phyloP scores from a whole-genome alignment of 192 early-diverging fungal genomes.

The Gamsiella multidivaricata region DNA sequence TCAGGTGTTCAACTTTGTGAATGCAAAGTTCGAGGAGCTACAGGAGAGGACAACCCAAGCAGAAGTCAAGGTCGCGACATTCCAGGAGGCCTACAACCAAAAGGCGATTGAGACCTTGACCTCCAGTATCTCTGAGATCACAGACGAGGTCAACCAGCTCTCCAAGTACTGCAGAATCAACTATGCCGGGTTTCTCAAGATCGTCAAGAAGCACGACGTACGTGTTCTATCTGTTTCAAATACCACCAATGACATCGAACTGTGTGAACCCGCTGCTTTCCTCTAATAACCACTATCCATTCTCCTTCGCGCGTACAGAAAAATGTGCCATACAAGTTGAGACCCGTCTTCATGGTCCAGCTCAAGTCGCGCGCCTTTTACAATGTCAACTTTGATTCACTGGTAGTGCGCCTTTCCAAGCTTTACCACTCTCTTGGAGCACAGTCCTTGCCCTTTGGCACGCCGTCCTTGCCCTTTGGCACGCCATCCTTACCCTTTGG shows the following conservation, averaged over 20 bases:
- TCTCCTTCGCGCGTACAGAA: constrained; percentile 13
- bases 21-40: constrained; percentile 80
- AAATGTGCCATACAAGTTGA: constrained; percentile 69
- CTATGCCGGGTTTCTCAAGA: constrained; percentile 89
- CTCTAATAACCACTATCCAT: too few relatives aligned
- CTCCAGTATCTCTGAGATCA: constrained; percentile 75
- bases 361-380: constrained; percentile 87
- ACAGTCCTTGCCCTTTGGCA: too few relatives aligned
- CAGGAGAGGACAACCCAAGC: constrained; percentile 75
- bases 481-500: too few relatives aligned
- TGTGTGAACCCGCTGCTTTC: too few relatives aligned
- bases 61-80: constrained; percentile 63
- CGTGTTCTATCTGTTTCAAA: background rate
- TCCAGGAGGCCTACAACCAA: constrained; percentile 57
- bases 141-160: constrained; percentile 81
- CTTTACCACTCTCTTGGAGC: constrained; percentile 71
- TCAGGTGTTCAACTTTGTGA: constrained; percentile 77
- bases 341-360: constrained; percentile 82
- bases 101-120: constrained; percentile 67
- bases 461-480: constrained; percentile 22
- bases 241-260: too few relatives aligned
- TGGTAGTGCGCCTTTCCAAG: constrained; percentile 86
- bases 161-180: constrained; percentile 82
- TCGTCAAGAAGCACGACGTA: constrained; percentile 98
- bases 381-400: constrained; percentile 85